These are phyloP conservation scores for Tolypocladium ovalisporum DNA, from an alignment of 2,329 filamentous ascomycete genomes.

Conservation along the genomic window DNA sequence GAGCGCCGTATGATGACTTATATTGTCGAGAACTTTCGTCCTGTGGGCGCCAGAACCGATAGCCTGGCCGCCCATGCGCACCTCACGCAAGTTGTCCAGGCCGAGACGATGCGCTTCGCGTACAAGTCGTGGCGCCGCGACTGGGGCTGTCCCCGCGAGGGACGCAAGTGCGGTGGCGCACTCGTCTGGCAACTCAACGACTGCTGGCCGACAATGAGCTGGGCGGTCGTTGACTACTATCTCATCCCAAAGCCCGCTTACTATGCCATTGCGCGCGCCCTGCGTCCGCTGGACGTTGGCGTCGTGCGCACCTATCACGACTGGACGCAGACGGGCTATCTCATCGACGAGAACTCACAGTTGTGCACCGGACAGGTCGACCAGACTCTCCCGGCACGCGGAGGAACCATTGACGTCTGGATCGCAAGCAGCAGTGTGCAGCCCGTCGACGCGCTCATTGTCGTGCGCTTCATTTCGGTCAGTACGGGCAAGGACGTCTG, in stretches of 20 bases:
- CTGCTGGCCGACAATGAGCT: constrained; percentile 57
- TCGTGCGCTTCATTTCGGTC: constrained; percentile 29
- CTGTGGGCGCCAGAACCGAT: constrained; percentile 22
- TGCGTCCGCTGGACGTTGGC: constrained; percentile 49
- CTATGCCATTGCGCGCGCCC: constrained; percentile 40
- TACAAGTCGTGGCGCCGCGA: constrained; percentile 49
- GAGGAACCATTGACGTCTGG: constrained; percentile 30
- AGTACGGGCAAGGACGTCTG: constrained; percentile 24
- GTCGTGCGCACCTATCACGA: constrained; percentile 33
- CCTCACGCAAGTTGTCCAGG: constrained; percentile 45
- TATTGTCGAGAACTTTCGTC: constrained; percentile 62
- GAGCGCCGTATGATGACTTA: constrained; percentile 66
- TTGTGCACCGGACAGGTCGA: constrained; percentile 15
- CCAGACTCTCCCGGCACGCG: constrained; percentile 23
- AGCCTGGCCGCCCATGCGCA: constrained; percentile 64
- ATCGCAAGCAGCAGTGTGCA: constrained; percentile 21
- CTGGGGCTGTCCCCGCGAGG: constrained; percentile 37
- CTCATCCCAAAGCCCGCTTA: constrained; percentile 52
- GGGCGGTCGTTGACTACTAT: constrained; percentile 54
- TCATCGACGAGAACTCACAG: background rate
- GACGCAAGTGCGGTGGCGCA: constrained; percentile 50
- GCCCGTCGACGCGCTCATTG: constrained; percentile 14
- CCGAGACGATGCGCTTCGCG: constrained; percentile 38
- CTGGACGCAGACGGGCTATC: constrained; percentile 21
- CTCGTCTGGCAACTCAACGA: constrained; percentile 63